Base-by-base conservation (phyloP, 2,329 filamentous ascomycete genomes). In the Sclerotinia glacialis region DNA sequence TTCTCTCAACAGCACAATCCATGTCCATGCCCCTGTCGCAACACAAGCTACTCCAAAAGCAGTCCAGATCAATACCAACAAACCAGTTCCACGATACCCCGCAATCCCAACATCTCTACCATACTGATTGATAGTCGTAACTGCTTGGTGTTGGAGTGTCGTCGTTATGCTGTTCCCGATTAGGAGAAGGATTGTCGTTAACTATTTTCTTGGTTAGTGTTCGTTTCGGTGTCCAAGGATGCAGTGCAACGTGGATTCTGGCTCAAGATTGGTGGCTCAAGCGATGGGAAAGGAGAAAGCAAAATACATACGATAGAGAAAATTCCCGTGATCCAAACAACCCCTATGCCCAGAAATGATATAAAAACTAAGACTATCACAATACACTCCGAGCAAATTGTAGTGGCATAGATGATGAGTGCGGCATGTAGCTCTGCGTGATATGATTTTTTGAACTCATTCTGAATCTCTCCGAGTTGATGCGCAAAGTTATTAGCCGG, bases 41-140 rank as follows among this genome's bases (percentile, higher is more conserved):
- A 61, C 31, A 37, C n/a, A 49, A 61, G 58, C n/a, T 21, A 49
- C 44, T 40, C 28, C 58, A 61, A 61, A 61, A 7, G 44, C 23
- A 26, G 31, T 49, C 58, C 58, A 61, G 37, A 49, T 49, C 16
- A 61, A 40, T 49, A 61, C 58, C 21, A 49, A 46, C 16, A 61
- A 5, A 0, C 58, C 58, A 0, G 44, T 61, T 49, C 58, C 44
- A 5, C 31, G 44, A 61, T 61, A 37, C 3, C 58, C 58, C 14
- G 16, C 11, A 26, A 50, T 40, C 1, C 58, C 58, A 9, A 40
- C n/a, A 12, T 49, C 44, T 37, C 40, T 9, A 26, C 44, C 58
- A 16, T 49, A 61, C n/a, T 49, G 4, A 14, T 60, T 60, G 8
- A 61, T 61, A 7, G 58, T 21, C 9, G n/a, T 26, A 34, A 49